Evolutionary conservation across 768 basidiomycete species (phyloP).

Genomic region (Amanita pseudoporphyria): DNA sequence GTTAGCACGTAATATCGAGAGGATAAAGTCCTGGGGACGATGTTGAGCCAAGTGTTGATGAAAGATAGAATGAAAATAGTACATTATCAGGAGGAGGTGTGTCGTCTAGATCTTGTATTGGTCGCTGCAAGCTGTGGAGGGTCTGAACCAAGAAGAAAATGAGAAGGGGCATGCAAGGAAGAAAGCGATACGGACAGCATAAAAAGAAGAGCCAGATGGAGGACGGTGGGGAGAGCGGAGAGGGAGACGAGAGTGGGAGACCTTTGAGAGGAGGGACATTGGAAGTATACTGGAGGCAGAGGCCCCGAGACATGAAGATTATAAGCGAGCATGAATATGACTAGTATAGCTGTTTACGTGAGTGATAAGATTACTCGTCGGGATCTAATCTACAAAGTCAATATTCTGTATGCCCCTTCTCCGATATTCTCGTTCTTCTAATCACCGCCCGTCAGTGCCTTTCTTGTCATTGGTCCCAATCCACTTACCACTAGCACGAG

Average conservation of each 20-base stretch:
- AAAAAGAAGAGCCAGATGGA: conserved; percentile 9
- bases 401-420: not conserved
- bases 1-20: conserved; percentile 88
- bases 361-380: conserved; percentile 4
- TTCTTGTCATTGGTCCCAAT: not conserved
- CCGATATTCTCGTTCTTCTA: not conserved
- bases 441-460: not conserved
- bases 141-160: conserved; percentile 24
- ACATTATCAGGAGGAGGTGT: conserved; percentile 42
- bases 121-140: conserved; percentile 27
- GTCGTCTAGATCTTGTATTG: conserved; percentile 28
- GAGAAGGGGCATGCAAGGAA: conserved; percentile 15
- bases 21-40: conserved; percentile 76
- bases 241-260: conserved; percentile 8
- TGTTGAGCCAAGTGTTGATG: conserved; percentile 7
- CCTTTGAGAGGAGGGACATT: conserved; percentile 10
- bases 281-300: conserved; percentile 9
- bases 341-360: conserved; percentile 14
- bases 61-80: conserved; percentile 12
- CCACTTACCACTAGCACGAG: conserved; percentile 38
- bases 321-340: conserved; percentile 20
- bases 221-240: conserved; percentile 9
- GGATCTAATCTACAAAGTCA: not conserved
- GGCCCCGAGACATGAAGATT: conserved; percentile 18
- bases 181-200: conserved; percentile 24